phyloP scores from a whole-genome alignment of 2,329 filamentous ascomycete species.

The Cladosporium colombiae region DNA sequence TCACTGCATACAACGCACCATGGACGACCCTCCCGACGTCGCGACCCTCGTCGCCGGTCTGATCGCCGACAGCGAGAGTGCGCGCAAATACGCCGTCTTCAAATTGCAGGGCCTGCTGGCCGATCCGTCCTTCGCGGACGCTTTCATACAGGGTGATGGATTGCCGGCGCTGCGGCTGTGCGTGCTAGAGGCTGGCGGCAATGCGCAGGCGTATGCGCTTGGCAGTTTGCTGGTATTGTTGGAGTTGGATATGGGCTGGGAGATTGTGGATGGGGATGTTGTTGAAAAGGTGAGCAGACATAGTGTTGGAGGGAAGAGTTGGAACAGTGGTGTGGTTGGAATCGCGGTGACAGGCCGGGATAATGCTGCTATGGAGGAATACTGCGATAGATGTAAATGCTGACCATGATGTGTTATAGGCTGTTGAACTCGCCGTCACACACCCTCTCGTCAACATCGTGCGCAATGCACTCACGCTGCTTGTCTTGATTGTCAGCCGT shows the following conservation, averaged over 20 bases:
- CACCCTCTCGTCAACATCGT: conserved; percentile 97
- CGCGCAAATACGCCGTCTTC: conserved; percentile 98
- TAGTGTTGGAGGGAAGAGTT: background rate
- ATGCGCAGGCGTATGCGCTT: conserved; percentile 92
- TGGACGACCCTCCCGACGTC: conserved; percentile 39
- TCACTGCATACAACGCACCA: conserved; percentile 19
- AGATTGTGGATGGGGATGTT: conserved; percentile 74
- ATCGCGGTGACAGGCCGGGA: background rate
- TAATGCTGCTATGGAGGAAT: background rate
- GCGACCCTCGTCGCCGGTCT: conserved; percentile 54
- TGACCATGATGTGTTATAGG: conserved; percentile 42
- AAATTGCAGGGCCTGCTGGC: conserved; percentile 94
- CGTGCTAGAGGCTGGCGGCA: conserved; percentile 82
- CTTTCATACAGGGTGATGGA: conserved; percentile 89
- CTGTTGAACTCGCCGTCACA: conserved; percentile 90
- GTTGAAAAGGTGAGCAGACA: conserved; percentile 61
- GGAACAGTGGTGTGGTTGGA: background rate
- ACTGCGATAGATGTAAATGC: background rate
- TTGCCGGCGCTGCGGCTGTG: conserved; percentile 78
- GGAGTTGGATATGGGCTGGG: conserved; percentile 98
- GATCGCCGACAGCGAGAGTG: conserved; percentile 74
- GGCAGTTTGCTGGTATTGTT: conserved; percentile 84
- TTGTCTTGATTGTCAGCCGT: conserved; percentile 84
- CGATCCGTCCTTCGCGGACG: conserved; percentile 92
- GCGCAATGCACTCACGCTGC: conserved; percentile 91